Evolutionary conservation across 495 filamentous ascomycete genomes (phyloP).

Genomic region (Thozetella sp.): DNA sequence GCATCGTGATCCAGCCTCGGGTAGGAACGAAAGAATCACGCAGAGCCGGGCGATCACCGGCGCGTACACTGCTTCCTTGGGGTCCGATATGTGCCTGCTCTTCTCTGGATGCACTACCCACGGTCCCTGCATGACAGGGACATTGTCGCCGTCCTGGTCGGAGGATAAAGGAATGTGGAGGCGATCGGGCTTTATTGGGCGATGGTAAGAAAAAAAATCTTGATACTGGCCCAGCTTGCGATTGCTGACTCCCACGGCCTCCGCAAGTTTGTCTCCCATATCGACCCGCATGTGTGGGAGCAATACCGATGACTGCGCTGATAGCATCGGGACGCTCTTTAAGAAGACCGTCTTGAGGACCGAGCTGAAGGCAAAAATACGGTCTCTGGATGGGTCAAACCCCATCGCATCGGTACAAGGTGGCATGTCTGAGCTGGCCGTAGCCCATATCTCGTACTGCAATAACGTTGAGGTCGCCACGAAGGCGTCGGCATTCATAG

Average conservation of each 20-base stretch:
- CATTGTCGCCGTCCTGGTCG: not conserved
- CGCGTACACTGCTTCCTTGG: slow-evolving; percentile 3
- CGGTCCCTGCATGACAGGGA: no score
- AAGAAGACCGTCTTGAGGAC: slow-evolving; percentile 10
- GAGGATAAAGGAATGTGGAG: not conserved
- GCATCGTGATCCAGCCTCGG: not conserved
- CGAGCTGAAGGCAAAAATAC: slow-evolving; percentile 11
- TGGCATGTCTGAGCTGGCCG: slow-evolving; percentile 2
- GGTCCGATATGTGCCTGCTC: not conserved
- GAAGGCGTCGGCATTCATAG: slow-evolving; percentile 9
- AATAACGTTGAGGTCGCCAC: slow-evolving; percentile 9
- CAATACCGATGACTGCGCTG: slow-evolving; percentile 4
- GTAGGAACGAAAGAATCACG: slow-evolving; percentile 7
- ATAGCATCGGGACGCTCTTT: slow-evolving; percentile 1
- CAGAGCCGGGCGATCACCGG: slow-evolving; percentile 9
- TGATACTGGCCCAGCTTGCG: not conserved
- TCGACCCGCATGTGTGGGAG: slow-evolving; percentile 1
- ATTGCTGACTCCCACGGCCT: not conserved
- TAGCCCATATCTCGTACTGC: slow-evolving; percentile 12
- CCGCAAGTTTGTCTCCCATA: not conserved
- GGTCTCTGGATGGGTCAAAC: slow-evolving; percentile 6
- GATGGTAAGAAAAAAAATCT: not conserved
- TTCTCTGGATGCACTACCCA: not conserved
- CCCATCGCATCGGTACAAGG: not conserved
- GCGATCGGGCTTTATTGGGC: not conserved